Conservation (phyloP, 495 filamentous ascomycete genomes). For the Astrothelium macrocarpum region DNA sequence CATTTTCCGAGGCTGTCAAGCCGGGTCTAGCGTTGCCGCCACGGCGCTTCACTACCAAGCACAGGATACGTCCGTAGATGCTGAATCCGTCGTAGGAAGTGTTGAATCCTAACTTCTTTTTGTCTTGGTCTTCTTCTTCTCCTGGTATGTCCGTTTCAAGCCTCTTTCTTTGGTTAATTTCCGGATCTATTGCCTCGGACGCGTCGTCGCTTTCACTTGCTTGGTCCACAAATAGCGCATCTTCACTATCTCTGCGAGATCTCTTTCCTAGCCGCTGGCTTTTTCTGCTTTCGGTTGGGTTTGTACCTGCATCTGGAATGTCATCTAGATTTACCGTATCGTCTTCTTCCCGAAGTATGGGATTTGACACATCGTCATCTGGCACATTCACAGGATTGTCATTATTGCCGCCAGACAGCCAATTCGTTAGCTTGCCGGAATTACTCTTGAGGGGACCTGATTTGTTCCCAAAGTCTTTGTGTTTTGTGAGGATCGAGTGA, state of each 20-base stretch:
- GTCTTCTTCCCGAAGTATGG: slow-evolving; percentile 36
- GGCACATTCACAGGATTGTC: slow-evolving; percentile 29
- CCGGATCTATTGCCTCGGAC: slow-evolving; percentile 12
- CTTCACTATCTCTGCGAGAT: slow-evolving; percentile 14
- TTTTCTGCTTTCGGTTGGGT: slow-evolving; percentile 8
- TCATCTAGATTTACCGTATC: slow-evolving; percentile 20
- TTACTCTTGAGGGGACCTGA: slow-evolving; percentile 44
- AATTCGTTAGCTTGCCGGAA: slow-evolving; percentile 47
- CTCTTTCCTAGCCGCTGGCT: slow-evolving; percentile 7
- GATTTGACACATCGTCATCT: slow-evolving; percentile 33
- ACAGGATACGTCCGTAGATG: slow-evolving; percentile 86
- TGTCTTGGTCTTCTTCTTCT: slow-evolving; percentile 40
- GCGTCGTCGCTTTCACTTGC: slow-evolving; percentile 18
- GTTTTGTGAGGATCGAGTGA: slow-evolving; percentile 77
- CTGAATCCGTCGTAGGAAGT: slow-evolving; percentile 91
- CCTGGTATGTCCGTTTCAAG: slow-evolving; percentile 3
- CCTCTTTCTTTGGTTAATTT: slow-evolving; percentile 11
- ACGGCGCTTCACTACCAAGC: slow-evolving; percentile 74
- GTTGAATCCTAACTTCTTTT: slow-evolving; percentile 76
- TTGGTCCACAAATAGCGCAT: slow-evolving; percentile 19
- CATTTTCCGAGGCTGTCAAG: slow-evolving; percentile 23
- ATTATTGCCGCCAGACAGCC: slow-evolving; percentile 38
- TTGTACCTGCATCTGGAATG: slow-evolving; percentile 23
- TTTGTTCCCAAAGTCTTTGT: slow-evolving; percentile 58
- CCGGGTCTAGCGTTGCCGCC: slow-evolving; percentile 32